Evolutionary conservation across 2,329 filamentous ascomycete genomes (phyloP).

Genomic region (Emericellopsis cladophorae): DNA sequence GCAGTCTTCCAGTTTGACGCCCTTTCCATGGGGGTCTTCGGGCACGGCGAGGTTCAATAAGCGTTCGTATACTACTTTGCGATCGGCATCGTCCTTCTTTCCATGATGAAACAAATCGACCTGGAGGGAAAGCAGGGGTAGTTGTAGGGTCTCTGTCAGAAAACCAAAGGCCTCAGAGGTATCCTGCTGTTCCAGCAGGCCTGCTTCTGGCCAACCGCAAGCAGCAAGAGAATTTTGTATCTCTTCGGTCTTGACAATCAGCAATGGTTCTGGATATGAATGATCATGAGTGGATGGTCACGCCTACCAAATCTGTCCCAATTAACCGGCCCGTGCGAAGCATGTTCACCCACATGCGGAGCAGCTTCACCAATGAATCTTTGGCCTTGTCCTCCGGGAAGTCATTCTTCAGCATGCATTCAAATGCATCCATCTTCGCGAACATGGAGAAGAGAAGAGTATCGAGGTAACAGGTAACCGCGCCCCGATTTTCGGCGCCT

Average conservation of each 20-base stretch:
- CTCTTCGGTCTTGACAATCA: slow-evolving; percentile 51
- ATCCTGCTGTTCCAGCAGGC: slow-evolving; percentile 73
- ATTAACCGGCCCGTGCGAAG: slow-evolving; percentile 76
- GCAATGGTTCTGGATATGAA: not conserved
- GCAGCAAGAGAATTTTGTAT: slow-evolving; percentile 72
- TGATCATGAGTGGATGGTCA: not conserved
- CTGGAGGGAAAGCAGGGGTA: slow-evolving; percentile 80
- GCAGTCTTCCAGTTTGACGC: slow-evolving; percentile 77
- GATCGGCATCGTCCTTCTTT: slow-evolving; percentile 73
- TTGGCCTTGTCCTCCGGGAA: slow-evolving; percentile 55
- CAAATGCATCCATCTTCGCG: slow-evolving; percentile 76
- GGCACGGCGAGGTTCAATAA: slow-evolving; percentile 87
- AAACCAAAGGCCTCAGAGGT: slow-evolving; percentile 93
- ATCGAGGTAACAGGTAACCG: slow-evolving; percentile 92
- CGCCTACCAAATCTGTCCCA: slow-evolving; percentile 63
- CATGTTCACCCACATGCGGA: slow-evolving; percentile 90
- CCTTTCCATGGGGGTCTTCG: slow-evolving; percentile 53
- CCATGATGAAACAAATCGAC: slow-evolving; percentile 93
- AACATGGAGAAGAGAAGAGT: slow-evolving; percentile 94
- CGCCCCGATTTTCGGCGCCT: slow-evolving; percentile 74
- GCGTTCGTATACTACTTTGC: slow-evolving; percentile 88
- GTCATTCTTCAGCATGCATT: slow-evolving; percentile 76
- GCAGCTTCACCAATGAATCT: slow-evolving; percentile 60
- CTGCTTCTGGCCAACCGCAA: slow-evolving; percentile 82
- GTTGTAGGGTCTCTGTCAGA: slow-evolving; percentile 77